Base-by-base conservation (phyloP, 345 rosid genomes). In the Eucalyptus viminalis region DNA sequence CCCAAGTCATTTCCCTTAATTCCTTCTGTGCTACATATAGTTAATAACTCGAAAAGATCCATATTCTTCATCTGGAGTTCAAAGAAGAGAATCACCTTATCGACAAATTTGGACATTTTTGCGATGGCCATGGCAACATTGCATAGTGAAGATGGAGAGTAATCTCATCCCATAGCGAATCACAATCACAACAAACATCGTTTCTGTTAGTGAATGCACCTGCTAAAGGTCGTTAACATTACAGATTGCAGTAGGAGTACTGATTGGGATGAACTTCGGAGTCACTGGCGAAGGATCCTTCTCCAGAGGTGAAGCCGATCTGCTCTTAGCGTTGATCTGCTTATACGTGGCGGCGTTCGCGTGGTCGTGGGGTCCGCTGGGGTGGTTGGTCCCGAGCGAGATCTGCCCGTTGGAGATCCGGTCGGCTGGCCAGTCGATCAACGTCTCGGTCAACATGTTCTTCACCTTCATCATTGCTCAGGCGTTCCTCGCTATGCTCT, bases 331-430 rank as follows among this genome's bases (percentile, higher is more conserved):
- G 44, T 83, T 93, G 83, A 92, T 93, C 9, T 94, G 95, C 72
- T 13, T 56, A 6, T 94, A 91, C 14, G 95, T 94, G 8, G 93
- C 94, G 40, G 96, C 94, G 7, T 94, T 93, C 86, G 94, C 96
- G 2, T 94, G 96, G 96, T 94, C 96, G 0, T 94, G 96, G 95
- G 96, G 95, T 5, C 96, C 96, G 1, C 87, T 95, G 31, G 96
- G 95, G 11, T 95, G 95, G 95, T 65, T 95, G 80, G 93, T 95
- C 9, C 96, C 96, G 0, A 95, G 96, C 80, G 96, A 94, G 81
- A 92, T 93, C 8, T 91, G 91, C 62, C 92, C 95, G 1, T 67
- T 94, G 72, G 95, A 93, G 89, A 90, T 94, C 47, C 88, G 95
- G 89, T 92, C 96, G 3, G 94, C 94, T 0, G 95, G 95, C 9